These are phyloP conservation scores for Suillus subaureus DNA, from an alignment of 768 basidiomycete genomes.

Conservation along the genomic window DNA sequence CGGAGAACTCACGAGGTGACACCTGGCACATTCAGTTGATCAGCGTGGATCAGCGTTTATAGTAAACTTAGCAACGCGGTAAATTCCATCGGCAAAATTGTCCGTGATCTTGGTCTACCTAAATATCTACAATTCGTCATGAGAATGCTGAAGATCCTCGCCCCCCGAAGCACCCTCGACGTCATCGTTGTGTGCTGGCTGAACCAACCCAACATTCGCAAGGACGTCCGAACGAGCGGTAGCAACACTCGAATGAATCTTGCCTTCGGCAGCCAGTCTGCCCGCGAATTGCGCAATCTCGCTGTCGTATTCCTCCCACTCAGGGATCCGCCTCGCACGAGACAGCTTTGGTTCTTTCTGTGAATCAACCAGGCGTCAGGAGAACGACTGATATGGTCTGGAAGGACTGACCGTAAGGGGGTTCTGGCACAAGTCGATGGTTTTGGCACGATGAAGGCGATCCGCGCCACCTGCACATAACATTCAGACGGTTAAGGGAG, in stretches of 20 bases:
- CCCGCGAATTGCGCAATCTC: slow-evolving; percentile 87
- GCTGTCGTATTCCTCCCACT: slow-evolving; percentile 93
- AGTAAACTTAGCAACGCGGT: not conserved
- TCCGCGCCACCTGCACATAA: slow-evolving; percentile 71
- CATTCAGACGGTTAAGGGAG: slow-evolving; percentile 2
- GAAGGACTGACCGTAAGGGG: slow-evolving; percentile 75
- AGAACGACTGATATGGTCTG: no score
- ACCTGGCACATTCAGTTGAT: not conserved
- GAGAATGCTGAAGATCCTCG: not conserved
- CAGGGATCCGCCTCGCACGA: slow-evolving; percentile 92
- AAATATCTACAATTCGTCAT: slow-evolving; percentile 5
- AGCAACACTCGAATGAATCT: slow-evolving; percentile 66
- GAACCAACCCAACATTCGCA: slow-evolving; percentile 34
- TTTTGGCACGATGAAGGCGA: slow-evolving; percentile 75
- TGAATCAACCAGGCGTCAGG: slow-evolving; percentile 8
- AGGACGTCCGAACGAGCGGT: slow-evolving; percentile 71
- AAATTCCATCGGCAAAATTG: not conserved
- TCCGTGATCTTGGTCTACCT: not conserved
- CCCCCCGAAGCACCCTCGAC: not conserved
- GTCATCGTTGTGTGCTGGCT: not conserved
- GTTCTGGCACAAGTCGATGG: slow-evolving; percentile 96
- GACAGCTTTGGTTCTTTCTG: slow-evolving; percentile 97
- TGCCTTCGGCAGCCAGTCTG: slow-evolving; percentile 68
- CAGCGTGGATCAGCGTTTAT: not conserved
- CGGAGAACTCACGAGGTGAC: not conserved